A percentile compares a stretch with the other conserved stretches of the same genome.
Conservation (phyloP, 2,329 filamentous ascomycete genomes). For the Aspergillus sp. region DNA sequence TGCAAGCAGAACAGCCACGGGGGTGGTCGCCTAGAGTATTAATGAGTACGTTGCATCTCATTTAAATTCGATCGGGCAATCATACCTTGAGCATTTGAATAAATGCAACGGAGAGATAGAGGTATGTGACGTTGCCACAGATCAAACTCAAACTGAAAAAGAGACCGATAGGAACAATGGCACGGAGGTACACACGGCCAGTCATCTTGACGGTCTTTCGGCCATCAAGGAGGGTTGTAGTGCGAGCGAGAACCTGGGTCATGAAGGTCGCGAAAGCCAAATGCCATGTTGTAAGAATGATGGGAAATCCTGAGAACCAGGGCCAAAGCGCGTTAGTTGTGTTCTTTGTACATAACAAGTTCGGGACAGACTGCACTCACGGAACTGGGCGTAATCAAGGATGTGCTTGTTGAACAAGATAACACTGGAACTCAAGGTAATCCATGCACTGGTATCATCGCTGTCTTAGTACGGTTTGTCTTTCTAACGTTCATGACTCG, state of each 20-base stretch:
- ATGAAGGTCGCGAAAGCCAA: constrained; percentile 88
- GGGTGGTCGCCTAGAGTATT: constrained; percentile 73
- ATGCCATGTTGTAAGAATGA: constrained; percentile 91
- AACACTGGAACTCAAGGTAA: constrained; percentile 85
- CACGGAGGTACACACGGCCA: constrained; percentile 84
- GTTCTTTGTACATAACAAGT: not conserved
- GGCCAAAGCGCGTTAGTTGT: not conserved
- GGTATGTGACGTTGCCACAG: constrained; percentile 90
- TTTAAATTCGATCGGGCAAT: constrained; percentile 22
- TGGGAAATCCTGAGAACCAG: constrained; percentile 45
- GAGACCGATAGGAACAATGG: constrained; percentile 89
- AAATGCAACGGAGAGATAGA: constrained; percentile 91
- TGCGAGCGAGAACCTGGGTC: constrained; percentile 89
- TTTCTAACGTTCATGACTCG: not conserved
- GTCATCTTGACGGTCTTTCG: constrained; percentile 98
- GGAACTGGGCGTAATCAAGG: constrained; percentile 79
- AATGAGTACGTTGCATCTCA: constrained; percentile 9
- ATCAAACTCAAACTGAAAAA: constrained; percentile 97
- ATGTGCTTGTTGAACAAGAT: constrained; percentile 99
- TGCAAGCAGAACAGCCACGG: constrained; percentile 85
- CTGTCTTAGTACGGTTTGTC: constrained; percentile 16
- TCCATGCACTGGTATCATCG: constrained; percentile 74
- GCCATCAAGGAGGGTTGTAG: constrained; percentile 85
- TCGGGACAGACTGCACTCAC: constrained; percentile 50
- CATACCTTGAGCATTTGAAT: constrained; percentile 97